Evolutionary conservation across 371 early-diverging fungal genomes (phyloP), one percentile per base, ranked within the genome.

Genomic region (Circinella umbellata): DNA sequence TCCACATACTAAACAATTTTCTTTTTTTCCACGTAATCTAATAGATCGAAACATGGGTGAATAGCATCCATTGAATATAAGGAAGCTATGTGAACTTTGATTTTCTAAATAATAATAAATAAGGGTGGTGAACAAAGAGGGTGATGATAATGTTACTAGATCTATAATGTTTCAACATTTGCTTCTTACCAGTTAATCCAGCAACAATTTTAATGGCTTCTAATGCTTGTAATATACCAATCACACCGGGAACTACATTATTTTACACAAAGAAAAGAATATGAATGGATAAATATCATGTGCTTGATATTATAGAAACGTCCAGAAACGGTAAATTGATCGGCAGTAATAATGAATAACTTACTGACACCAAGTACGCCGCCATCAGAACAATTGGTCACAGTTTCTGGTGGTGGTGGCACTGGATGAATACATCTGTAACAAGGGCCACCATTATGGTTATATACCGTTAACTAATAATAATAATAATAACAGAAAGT

Each of bases 341-440:
- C 37, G 46, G 34, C 42, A 8, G n/a, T 18, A 46, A 18, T 74
- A 49, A 14, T 11, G 27, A 27, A n/a, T 27, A 48, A 74, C 74
- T 69, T 80, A 86, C 90, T 87, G 17, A 94, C 94, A 47, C 99
- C 99, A 51, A 99, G 80, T 9, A 99, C 99, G n/a, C 99, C 99
- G n/a, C 93, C 94, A 73, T 97, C 97, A 14, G 92, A 88, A 80
- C 99, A 99, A 76, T 90, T 95, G 17, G 91, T 89, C 37, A 96
- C 93, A 14, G 95, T 87, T 59, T 92, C 95, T 1, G 95, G 82
- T 7, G 96, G 94, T 9, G 98, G 96, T 17, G 95, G 96, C 17
- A 75, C 88, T 4, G 99, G 99, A 80, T 96, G 98, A 61, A 99
- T 76, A 78, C 99, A 99, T 57, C 99, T 90, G 78, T 98, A 99